Conservation (phyloP, 495 filamentous ascomycete genomes). For the Hypoxylon rickii region DNA sequence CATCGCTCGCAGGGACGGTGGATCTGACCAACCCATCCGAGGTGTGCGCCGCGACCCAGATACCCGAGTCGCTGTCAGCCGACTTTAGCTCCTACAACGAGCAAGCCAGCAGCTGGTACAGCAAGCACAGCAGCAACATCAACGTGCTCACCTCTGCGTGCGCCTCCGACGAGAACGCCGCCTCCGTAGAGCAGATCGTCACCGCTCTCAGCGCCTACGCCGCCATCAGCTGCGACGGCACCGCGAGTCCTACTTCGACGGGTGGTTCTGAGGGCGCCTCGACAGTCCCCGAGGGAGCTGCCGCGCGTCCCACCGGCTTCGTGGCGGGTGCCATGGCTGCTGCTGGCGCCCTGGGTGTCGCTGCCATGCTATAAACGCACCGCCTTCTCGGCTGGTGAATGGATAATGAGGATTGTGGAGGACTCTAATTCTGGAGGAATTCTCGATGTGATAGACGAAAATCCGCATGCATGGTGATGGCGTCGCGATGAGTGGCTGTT, state of each 20-base stretch:
- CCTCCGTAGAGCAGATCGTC: not conserved
- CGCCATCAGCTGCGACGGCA: not conserved
- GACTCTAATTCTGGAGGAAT: too few relatives aligned
- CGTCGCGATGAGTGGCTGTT: too few relatives aligned
- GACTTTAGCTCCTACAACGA: slow-evolving; percentile 24
- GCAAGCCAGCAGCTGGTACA: slow-evolving; percentile 23
- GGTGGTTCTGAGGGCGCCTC: not conserved
- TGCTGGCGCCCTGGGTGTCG: slow-evolving; percentile 22
- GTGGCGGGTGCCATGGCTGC: slow-evolving; percentile 21
- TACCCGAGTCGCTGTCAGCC: slow-evolving; percentile 15
- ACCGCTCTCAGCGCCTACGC: not conserved
- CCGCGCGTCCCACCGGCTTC: slow-evolving; percentile 20
- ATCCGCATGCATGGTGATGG: too few relatives aligned
- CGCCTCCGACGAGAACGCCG: not conserved
- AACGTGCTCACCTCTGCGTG: slow-evolving; percentile 7
- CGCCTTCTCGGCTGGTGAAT: too few relatives aligned
- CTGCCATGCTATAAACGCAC: slow-evolving; percentile 4
- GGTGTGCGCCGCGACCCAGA: slow-evolving; percentile 12
- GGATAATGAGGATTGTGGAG: too few relatives aligned
- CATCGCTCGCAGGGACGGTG: not conserved
- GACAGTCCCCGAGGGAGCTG: not conserved
- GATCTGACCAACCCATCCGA: slow-evolving; percentile 5
- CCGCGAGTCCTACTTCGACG: not conserved
- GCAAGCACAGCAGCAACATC: slow-evolving; percentile 19
- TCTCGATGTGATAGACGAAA: too few relatives aligned